phyloP scores from a whole-genome alignment of 1,139 yeast genomes.

The Meyerozyma sp. region DNA sequence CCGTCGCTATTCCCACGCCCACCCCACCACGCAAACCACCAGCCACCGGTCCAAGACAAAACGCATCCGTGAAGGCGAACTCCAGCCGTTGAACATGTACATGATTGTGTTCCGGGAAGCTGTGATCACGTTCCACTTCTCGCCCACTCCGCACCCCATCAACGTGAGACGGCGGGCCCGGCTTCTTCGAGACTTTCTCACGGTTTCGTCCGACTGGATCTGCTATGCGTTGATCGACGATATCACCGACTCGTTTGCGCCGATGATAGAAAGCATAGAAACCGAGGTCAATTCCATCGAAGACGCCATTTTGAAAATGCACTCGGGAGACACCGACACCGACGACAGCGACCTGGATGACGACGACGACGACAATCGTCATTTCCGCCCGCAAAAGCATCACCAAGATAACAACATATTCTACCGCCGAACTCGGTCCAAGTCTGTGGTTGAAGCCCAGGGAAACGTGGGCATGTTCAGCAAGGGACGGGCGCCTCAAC shows the following conservation, averaged over 20 bases:
- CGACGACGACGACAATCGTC: constrained; percentile 29
- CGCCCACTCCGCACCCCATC: constrained; percentile 93
- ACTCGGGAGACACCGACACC: constrained; percentile 53
- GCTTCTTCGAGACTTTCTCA: constrained; percentile 77
- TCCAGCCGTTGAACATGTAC: constrained; percentile 89
- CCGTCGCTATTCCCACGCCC: constrained; percentile 2
- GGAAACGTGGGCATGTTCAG: not conserved
- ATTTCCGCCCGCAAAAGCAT: constrained; percentile 8
- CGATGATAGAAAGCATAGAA: constrained; percentile 90
- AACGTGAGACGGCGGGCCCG: constrained; percentile 93
- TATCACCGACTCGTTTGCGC: constrained; percentile 95
- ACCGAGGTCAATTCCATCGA: constrained; percentile 89
- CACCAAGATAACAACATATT: constrained; percentile 21
- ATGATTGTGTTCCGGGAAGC: constrained; percentile 88
- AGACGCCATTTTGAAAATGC: constrained; percentile 84
- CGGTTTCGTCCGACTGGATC: constrained; percentile 93
- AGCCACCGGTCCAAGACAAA: constrained; percentile 25
- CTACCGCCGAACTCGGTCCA: constrained; percentile 33
- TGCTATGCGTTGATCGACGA: constrained; percentile 96
- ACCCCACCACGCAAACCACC: constrained; percentile 13
- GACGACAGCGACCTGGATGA: constrained; percentile 39
- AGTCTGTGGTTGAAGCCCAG: constrained; percentile 33
- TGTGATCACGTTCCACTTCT: constrained; percentile 87
- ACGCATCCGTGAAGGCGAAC: constrained; percentile 60
- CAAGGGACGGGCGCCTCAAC: not conserved